Evolutionary conservation across 768 basidiomycete genomes (phyloP).

Genomic region (Epithele typhae): DNA sequence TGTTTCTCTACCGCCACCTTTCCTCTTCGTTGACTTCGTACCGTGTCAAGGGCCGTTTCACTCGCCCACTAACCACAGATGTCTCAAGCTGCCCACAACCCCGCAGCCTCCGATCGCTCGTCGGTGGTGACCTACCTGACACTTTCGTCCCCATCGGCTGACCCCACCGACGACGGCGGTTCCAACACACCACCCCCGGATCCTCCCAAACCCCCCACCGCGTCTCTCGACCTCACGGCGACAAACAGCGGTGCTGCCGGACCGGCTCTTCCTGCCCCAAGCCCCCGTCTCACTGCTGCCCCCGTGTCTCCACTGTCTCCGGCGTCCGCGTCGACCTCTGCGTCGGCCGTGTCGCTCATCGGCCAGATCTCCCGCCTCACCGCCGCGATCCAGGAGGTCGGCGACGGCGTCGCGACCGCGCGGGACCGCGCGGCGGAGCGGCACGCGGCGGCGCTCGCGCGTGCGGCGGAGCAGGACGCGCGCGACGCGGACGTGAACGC

Average conservation of each 20-base stretch:
- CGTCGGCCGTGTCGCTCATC: background rate
- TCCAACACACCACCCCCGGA: too few species aligned
- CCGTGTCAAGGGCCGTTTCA: too few species aligned
- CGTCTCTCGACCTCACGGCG: too few species aligned
- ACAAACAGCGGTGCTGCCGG: background rate
- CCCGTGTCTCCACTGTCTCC: background rate
- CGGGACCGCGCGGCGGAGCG: constrained; percentile 2
- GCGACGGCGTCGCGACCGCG: constrained; percentile 1
- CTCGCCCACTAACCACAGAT: too few species aligned
- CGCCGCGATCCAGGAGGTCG: constrained; percentile 2
- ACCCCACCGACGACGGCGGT: too few species aligned
- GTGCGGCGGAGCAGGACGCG: background rate
- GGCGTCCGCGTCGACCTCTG: background rate
- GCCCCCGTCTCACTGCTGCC: background rate
- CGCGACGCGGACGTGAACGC: background rate
- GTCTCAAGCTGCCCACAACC: too few species aligned
- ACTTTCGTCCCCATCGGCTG: too few species aligned
- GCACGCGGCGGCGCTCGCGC: background rate
- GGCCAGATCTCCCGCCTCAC: constrained; percentile 11
- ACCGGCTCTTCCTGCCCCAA: background rate
- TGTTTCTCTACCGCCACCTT: too few species aligned
- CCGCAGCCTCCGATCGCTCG: too few species aligned
- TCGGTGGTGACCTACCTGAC: too few species aligned
- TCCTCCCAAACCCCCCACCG: too few species aligned
- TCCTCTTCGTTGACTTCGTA: too few species aligned